Evolutionary conservation across 345 rosid species (phyloP).

Genomic region (Gossypium herbaceum): DNA sequence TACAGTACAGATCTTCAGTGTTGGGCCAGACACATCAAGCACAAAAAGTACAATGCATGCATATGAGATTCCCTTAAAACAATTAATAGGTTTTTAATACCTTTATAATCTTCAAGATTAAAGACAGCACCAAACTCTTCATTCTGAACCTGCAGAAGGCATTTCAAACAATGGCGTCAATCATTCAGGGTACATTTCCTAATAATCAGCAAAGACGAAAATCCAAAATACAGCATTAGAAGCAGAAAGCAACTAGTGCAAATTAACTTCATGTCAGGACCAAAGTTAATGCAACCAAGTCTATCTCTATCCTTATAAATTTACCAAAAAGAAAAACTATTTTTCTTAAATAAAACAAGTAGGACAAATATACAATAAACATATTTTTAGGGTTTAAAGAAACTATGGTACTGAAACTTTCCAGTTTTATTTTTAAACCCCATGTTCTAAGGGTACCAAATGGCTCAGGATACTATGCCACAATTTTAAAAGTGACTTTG

Average conservation of each 20-base stretch:
- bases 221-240: background rate
- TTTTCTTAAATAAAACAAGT: background rate
- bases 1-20: background rate
- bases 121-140: conserved; percentile 72
- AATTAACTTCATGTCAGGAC: conserved; percentile 1
- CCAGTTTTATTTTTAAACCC: too few species aligned
- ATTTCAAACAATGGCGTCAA: background rate
- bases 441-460: too few species aligned
- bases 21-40: background rate
- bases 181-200: conserved; percentile 16
- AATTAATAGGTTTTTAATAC: conserved; percentile 26
- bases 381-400: background rate
- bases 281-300: background rate
- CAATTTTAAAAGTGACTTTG: background rate
- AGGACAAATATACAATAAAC: background rate
- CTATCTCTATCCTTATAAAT: background rate
- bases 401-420: too few species aligned
- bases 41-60: conserved; percentile 3
- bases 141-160: conserved; percentile 72
- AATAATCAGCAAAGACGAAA: conserved; percentile 3
- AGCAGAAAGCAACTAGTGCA: conserved; percentile 3
- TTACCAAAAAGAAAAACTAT: background rate
- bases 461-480: background rate
- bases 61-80: background rate
- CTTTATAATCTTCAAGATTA: conserved; percentile 95